Conservation (phyloP, 1,284 basidiomycete genomes). For the Leccinum cinnamomeum region DNA sequence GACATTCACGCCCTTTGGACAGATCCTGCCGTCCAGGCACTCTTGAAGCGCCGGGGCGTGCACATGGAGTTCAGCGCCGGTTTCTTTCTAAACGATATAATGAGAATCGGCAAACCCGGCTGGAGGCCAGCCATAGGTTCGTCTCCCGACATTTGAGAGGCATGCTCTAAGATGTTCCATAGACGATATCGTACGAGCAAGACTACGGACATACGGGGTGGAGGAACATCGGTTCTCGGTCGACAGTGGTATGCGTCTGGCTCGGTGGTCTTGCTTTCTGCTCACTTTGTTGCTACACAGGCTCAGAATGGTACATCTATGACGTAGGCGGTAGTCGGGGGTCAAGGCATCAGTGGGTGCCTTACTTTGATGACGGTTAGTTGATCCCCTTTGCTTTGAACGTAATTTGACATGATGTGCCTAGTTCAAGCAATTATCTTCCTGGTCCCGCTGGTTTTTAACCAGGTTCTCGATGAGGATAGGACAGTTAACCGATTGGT, state of each 20-base stretch:
- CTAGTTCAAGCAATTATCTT: constrained; percentile 49
- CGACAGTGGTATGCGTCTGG: constrained; percentile 43
- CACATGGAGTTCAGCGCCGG: constrained; percentile 58
- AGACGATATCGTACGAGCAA: constrained; percentile 65
- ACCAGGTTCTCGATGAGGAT: constrained; percentile 50
- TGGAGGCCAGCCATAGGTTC: constrained; percentile 60
- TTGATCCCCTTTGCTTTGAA: background rate
- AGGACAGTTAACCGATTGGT: constrained; percentile 41
- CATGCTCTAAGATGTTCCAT: background rate
- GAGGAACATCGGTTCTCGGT: constrained; percentile 64
- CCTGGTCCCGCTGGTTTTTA: constrained; percentile 51
- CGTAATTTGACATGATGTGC: constrained; percentile 7
- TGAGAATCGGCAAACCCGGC: constrained; percentile 51
- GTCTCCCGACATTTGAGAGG: background rate
- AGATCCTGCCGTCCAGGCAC: constrained; percentile 50
- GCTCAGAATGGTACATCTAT: constrained; percentile 63
- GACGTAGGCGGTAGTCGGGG: constrained; percentile 66
- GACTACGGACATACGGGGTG: constrained; percentile 65
- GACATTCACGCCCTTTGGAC: constrained; percentile 65
- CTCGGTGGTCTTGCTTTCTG: constrained; percentile 11
- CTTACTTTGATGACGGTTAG: constrained; percentile 63
- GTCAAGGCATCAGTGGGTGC: constrained; percentile 60
- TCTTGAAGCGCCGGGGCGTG: constrained; percentile 49
- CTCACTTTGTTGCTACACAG: constrained; percentile 28
- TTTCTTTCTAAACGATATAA: constrained; percentile 68